A percentile compares a stretch with the other conserved stretches of the same genome.
Conservation (phyloP, 2,329 filamentous ascomycete genomes). For the Talaromyces rugulosus region DNA sequence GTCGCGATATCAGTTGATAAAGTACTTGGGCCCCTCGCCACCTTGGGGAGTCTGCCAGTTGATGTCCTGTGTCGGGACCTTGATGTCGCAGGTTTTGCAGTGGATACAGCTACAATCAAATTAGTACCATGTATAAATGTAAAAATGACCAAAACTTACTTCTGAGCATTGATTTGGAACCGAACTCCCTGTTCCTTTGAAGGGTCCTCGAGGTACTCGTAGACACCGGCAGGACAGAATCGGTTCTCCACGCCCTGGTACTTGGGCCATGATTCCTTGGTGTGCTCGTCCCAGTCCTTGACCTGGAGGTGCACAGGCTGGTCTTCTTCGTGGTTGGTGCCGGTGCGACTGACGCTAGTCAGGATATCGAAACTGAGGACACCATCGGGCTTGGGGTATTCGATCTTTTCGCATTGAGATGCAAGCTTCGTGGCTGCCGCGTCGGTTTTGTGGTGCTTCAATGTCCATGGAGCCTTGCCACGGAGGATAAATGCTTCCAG, state of each 20-base stretch:
- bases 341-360: constrained; percentile 89
- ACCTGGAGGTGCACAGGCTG: constrained; percentile 96
- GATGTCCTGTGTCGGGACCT: constrained; percentile 93
- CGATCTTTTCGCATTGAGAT: constrained; percentile 78
- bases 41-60: constrained; percentile 95
- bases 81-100: constrained; percentile 99
- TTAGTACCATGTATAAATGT: constrained; percentile 15
- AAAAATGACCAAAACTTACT: constrained; percentile 58
- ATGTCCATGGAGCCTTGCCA: constrained; percentile 84
- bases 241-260: constrained; percentile 93
- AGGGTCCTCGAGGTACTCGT: constrained; percentile 94
- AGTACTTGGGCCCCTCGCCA: constrained; percentile 69
- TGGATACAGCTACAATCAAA: constrained; percentile 73
- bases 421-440: constrained; percentile 74
- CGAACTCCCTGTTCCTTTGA: constrained; percentile 81
- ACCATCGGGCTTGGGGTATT: constrained; percentile 94
- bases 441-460: constrained; percentile 78
- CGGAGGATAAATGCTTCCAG: constrained; percentile 84
- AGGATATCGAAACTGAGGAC: constrained; percentile 94
- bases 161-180: constrained; percentile 97
- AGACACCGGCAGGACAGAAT: constrained; percentile 96
- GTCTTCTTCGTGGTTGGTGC: constrained; percentile 98
- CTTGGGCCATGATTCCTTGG: constrained; percentile 72
- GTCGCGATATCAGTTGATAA: constrained; percentile 46
- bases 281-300: constrained; percentile 89